A percentile compares a stretch with the other conserved stretches of the same genome.
Evolutionary conservation across 352 stramenopile genomes (phyloP).

Genomic region (Pythium folliculosum): DNA sequence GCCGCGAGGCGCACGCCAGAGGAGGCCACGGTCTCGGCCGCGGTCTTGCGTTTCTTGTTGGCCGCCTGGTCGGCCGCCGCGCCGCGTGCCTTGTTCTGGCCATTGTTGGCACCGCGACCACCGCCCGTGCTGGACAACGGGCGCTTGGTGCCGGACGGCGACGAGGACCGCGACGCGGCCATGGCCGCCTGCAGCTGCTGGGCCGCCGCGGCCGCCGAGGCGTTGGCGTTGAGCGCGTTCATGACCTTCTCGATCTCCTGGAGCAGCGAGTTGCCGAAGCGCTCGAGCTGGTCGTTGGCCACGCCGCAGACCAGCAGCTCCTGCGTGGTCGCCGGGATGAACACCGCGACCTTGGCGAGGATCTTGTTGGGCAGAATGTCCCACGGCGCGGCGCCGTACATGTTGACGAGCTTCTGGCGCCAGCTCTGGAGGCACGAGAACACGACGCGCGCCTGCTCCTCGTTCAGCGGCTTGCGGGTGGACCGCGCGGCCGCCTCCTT

Average conservation of each 20-base stretch:
- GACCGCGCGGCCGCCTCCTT: constrained; percentile 11
- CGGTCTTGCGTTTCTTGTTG: constrained; percentile 33
- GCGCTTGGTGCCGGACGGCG: constrained; percentile 10
- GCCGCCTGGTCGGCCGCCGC: background rate
- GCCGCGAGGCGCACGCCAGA: constrained; percentile 7
- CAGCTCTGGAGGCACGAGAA: constrained; percentile 78
- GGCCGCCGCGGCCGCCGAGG: constrained; percentile 8
- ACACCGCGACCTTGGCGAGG: constrained; percentile 71
- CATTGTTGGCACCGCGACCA: background rate
- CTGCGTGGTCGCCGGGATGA: constrained; percentile 51
- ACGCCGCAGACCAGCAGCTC: constrained; percentile 62
- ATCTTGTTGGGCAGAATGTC: constrained; percentile 75
- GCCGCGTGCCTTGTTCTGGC: background rate
- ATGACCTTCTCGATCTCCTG: constrained; percentile 53
- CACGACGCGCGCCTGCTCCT: constrained; percentile 61
- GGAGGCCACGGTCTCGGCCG: background rate
- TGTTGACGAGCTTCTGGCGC: constrained; percentile 78
- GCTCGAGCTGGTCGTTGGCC: constrained; percentile 42
- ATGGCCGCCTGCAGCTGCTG: constrained; percentile 24
- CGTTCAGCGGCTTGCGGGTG: constrained; percentile 38
- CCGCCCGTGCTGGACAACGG: constrained; percentile 11
- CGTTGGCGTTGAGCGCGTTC: constrained; percentile 30
- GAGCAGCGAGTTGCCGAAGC: constrained; percentile 64
- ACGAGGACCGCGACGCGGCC: background rate
- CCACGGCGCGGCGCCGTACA: constrained; percentile 66